Conservation (phyloP, 2,329 filamentous ascomycete genomes). For the Botryotinia convoluta region DNA sequence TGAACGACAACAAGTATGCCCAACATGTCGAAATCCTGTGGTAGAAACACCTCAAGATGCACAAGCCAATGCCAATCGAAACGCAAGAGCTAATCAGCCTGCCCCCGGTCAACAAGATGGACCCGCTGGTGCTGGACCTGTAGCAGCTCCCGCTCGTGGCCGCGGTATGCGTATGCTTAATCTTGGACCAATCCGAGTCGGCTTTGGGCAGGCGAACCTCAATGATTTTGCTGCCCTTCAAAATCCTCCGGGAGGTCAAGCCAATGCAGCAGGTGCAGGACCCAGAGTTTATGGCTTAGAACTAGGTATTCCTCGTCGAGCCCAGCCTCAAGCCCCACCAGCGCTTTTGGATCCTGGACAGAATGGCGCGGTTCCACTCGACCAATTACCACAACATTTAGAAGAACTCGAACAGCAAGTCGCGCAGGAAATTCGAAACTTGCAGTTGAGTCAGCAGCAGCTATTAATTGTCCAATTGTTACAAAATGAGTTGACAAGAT, state of each 20-base stretch:
- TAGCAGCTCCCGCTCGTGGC: slow-evolving; percentile 36
- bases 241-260: slow-evolving; percentile 42
- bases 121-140: slow-evolving; percentile 37
- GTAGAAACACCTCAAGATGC: slow-evolving; percentile 46
- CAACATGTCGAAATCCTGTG: slow-evolving; percentile 86
- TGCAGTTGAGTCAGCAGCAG: slow-evolving; percentile 66
- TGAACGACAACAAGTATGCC: slow-evolving; percentile 94
- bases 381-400: slow-evolving; percentile 57
- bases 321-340: slow-evolving; percentile 28
- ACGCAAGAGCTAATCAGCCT: slow-evolving; percentile 27
- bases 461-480: slow-evolving; percentile 65
- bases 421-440: slow-evolving; percentile 60
- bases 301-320: slow-evolving; percentile 36
- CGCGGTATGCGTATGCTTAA: slow-evolving; percentile 62
- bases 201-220: slow-evolving; percentile 65
- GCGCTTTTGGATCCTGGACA: background rate
- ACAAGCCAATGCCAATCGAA: slow-evolving; percentile 27
- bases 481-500: slow-evolving; percentile 63
- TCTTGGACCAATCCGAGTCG: slow-evolving; percentile 71
- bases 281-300: slow-evolving; percentile 39
- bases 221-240: slow-evolving; percentile 65
- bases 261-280: slow-evolving; percentile 31
- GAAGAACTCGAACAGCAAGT: slow-evolving; percentile 67
- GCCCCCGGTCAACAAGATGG: slow-evolving; percentile 42
- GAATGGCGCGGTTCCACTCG: slow-evolving; percentile 17